Evolutionary conservation across 495 filamentous ascomycete species (phyloP).

Genomic region (Mytilinidion resinicola): DNA sequence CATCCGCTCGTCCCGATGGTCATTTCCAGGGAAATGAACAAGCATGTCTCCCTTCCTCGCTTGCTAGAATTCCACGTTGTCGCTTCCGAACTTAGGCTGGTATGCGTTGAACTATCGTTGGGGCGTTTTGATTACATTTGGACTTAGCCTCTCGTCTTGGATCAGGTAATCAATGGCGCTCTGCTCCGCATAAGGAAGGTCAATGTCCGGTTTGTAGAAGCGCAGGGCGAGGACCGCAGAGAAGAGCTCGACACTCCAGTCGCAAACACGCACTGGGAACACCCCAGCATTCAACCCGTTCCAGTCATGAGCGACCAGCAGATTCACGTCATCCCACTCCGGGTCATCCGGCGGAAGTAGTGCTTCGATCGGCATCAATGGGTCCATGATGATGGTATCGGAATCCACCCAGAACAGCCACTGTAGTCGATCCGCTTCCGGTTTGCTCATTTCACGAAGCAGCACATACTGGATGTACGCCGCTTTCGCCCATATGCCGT

Average conservation of each 20-base stretch:
- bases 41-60: slow-evolving; percentile 34
- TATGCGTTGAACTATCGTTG: slow-evolving; percentile 42
- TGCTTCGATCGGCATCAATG: slow-evolving; percentile 44
- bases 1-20: slow-evolving; percentile 31
- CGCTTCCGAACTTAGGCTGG: slow-evolving; percentile 28
- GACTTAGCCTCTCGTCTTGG: slow-evolving; percentile 30
- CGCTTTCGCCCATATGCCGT: slow-evolving; percentile 44
- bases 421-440: slow-evolving; percentile 41
- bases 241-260: slow-evolving; percentile 47
- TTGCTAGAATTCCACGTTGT: slow-evolving; percentile 29
- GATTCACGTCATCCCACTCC: slow-evolving; percentile 40
- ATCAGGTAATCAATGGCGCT: slow-evolving; percentile 33
- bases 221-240: slow-evolving; percentile 42
- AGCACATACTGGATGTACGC: slow-evolving; percentile 45
- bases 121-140: slow-evolving; percentile 23
- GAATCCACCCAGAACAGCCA: slow-evolving; percentile 52
- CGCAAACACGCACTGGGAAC: slow-evolving; percentile 46
- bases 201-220: slow-evolving; percentile 37
- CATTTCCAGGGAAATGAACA: slow-evolving; percentile 37
- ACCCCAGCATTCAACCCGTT: slow-evolving; percentile 53
- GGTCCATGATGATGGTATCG: slow-evolving; percentile 46
- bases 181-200: slow-evolving; percentile 38
- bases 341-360: slow-evolving; percentile 45
- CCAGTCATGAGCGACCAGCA: slow-evolving; percentile 47
- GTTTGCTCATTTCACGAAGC: slow-evolving; percentile 46